phyloP scores from a whole-genome alignment of 306 rosid species.

The Casuarina equisetifolia region DNA sequence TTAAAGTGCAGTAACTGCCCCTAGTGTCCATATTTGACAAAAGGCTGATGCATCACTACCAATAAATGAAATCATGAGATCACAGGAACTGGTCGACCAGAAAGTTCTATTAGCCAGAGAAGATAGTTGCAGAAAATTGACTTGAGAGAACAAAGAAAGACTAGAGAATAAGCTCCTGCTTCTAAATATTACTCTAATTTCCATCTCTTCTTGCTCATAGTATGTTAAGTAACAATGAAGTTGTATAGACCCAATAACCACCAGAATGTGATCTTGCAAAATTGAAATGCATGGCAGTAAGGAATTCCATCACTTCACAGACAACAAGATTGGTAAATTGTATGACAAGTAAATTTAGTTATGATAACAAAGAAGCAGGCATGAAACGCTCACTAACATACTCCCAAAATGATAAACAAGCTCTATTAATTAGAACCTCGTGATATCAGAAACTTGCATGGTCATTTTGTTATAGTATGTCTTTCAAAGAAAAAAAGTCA shows the following conservation, averaged over 20 bases:
- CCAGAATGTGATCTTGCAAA: neutral
- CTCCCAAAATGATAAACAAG: too few species aligned
- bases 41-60: neutral
- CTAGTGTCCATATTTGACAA: neutral
- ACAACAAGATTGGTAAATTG: neutral
- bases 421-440: neutral
- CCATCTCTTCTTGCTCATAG: neutral
- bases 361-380: neutral
- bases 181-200: neutral
- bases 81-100: neutral
- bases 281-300: neutral
- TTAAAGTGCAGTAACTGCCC: neutral
- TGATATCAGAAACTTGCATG: neutral
- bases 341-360: neutral
- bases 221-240: neutral
- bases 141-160: neutral
- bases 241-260: neutral
- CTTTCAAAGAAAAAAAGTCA: neutral
- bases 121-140: neutral
- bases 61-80: neutral
- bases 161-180: slow-evolving; percentile 1
- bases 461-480: neutral
- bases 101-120: neutral
- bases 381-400: neutral
- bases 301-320: neutral